Evolutionary conservation across 2,329 filamentous ascomycete species (phyloP).

Genomic region (Aureobasidium subglaciale): DNA sequence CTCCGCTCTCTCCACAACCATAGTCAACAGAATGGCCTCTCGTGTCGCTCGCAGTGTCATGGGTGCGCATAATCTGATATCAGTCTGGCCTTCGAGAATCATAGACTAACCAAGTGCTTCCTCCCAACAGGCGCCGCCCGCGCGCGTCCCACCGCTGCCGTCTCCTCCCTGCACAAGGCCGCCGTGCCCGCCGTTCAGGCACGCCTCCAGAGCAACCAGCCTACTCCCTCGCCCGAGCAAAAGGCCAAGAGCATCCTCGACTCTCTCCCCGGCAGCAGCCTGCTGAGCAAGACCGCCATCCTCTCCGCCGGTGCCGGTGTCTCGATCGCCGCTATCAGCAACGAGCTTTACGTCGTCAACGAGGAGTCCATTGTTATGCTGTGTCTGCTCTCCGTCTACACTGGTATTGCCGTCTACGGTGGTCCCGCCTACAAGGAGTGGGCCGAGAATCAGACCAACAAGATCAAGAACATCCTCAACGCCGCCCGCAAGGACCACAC

Average conservation of each 20-base stretch:
- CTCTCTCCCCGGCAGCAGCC: conserved; percentile 80
- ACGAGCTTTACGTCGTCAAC: conserved; percentile 99
- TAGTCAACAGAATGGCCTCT: conserved; percentile 82
- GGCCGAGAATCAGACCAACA: conserved; percentile 80
- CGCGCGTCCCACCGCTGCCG: conserved; percentile 68
- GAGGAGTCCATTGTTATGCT: conserved; percentile 95
- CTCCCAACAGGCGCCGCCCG: conserved; percentile 68
- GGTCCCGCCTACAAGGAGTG: conserved; percentile 89
- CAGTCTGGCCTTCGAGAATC: background rate
- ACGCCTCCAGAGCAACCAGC: conserved; percentile 57
- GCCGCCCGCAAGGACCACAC: conserved; percentile 91
- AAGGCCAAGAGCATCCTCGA: conserved; percentile 96
- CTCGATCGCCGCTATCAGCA: conserved; percentile 92
- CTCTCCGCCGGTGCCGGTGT: conserved; percentile 87
- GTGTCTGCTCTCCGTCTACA: conserved; percentile 89
- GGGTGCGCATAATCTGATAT: conserved; percentile 56
- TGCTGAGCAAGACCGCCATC: conserved; percentile 94
- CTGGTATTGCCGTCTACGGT: conserved; percentile 83
- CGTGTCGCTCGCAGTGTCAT: conserved; percentile 92
- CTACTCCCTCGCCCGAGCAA: conserved; percentile 91
- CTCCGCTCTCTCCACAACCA: conserved; percentile 34
- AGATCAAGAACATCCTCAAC: conserved; percentile 94
- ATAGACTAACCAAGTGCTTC: conserved; percentile 16
- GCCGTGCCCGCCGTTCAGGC: conserved; percentile 65
- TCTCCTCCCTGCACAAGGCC: conserved; percentile 54